Conservation (phyloP, 768 basidiomycete genomes). For the Pseudohyphozyma bogoriensis region DNA sequence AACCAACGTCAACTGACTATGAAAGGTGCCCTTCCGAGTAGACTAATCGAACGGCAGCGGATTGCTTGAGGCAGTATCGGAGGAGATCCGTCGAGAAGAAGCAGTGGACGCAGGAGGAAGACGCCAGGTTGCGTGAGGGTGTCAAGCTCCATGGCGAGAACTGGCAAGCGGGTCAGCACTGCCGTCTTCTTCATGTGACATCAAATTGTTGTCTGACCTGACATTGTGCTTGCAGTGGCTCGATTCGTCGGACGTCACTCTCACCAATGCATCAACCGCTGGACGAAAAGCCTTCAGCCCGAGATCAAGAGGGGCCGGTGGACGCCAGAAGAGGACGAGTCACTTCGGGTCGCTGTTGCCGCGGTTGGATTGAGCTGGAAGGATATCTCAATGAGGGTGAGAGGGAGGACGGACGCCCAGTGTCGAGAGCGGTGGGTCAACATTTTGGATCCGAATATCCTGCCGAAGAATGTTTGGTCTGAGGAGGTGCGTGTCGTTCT, state of each 20-base stretch:
- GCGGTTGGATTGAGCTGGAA: constrained; percentile 13
- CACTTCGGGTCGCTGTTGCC: constrained; percentile 4
- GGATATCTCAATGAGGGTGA: neutral
- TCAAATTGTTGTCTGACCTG: neutral
- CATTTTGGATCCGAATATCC: constrained; percentile 7
- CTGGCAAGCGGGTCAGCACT: constrained; percentile 18
- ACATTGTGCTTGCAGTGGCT: constrained; percentile 8
- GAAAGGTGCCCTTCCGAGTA: neutral
- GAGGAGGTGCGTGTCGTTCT: constrained; percentile 12
- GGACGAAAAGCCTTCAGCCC: constrained; percentile 12
- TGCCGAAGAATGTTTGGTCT: constrained; percentile 10
- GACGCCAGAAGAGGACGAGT: constrained; percentile 15
- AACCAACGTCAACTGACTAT: too few relatives aligned
- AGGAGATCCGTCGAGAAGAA: neutral
- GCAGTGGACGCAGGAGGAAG: constrained; percentile 14
- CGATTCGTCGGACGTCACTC: neutral
- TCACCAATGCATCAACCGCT: constrained; percentile 19
- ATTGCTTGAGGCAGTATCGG: constrained; percentile 10
- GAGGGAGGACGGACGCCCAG: constrained; percentile 23
- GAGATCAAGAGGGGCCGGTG: constrained; percentile 19
- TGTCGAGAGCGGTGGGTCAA: constrained; percentile 29
- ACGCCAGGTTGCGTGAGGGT: constrained; percentile 7
- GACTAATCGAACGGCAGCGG: constrained; percentile 6
- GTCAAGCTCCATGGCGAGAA: constrained; percentile 17
- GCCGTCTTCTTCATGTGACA: neutral